Percentiles rank a stretch among this genome's conserved stretches.
These are phyloP conservation scores for Trichoderma arundinaceum DNA, from an alignment of 2,329 filamentous ascomycete genomes.

Conservation along the genomic window DNA sequence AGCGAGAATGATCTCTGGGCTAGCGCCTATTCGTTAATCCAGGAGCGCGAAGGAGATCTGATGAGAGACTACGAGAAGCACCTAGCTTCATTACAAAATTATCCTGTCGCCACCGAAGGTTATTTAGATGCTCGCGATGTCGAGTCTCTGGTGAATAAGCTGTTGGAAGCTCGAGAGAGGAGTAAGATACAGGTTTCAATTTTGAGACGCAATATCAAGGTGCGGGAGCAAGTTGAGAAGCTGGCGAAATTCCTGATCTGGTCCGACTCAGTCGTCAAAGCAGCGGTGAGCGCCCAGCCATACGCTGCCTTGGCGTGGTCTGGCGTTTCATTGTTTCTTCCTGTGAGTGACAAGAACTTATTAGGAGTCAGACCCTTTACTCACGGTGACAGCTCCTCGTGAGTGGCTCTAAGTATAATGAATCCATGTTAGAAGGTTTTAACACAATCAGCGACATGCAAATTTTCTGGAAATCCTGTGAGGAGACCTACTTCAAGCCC, in stretches of 20 bases:
- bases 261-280: slow-evolving; percentile 36
- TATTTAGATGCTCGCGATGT: not conserved
- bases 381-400: slow-evolving; percentile 30
- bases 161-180: not conserved
- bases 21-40: not conserved
- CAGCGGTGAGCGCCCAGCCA: slow-evolving; percentile 36
- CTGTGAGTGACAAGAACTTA: slow-evolving; percentile 28
- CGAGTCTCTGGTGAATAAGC: not conserved
- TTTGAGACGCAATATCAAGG: slow-evolving; percentile 34
- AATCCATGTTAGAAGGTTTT: slow-evolving; percentile 38
- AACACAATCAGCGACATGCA: slow-evolving; percentile 33
- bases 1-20: not conserved
- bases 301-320: slow-evolving; percentile 39
- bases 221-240: slow-evolving; percentile 36
- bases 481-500: slow-evolving; percentile 27
- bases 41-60: not conserved
- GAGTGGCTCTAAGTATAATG: slow-evolving; percentile 32
- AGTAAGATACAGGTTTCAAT: slow-evolving; percentile 29
- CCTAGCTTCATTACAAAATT: not conserved
- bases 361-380: not conserved
- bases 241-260: slow-evolving; percentile 37
- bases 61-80: not conserved
- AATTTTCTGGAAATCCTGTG: slow-evolving; percentile 35
- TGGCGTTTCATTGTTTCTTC: slow-evolving; percentile 36
- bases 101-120: not conserved